Evolutionary conservation across 306 rosid species (phyloP).

Genomic region (Cucurbita maxima): DNA sequence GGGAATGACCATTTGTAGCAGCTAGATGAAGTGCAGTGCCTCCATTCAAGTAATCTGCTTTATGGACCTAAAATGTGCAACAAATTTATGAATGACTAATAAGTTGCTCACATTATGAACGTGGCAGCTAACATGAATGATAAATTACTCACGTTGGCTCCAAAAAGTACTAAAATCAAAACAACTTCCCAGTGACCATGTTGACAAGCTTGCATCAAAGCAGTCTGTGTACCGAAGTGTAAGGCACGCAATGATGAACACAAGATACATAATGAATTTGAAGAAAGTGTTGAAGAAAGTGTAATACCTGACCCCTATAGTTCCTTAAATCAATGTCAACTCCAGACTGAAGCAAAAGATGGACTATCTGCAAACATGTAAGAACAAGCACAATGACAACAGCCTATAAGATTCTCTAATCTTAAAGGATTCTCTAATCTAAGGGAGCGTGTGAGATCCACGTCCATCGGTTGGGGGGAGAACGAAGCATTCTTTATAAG

Average conservation of each 20-base stretch:
- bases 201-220: conserved; percentile 99
- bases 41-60: conserved; percentile 84
- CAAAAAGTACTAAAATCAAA: conserved; percentile 53
- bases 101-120: not conserved
- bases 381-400: not conserved
- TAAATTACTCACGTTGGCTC: conserved; percentile 51
- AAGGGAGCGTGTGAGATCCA: no score
- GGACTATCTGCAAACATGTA: conserved; percentile 51
- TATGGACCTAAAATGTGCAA: conserved; percentile 47
- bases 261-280: not conserved
- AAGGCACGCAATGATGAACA: not conserved
- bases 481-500: no score
- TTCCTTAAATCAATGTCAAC: conserved; percentile 85
- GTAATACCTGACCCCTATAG: conserved; percentile 92
- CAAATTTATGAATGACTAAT: not conserved
- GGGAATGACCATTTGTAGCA: conserved; percentile 80
- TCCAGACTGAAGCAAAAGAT: conserved; percentile 79
- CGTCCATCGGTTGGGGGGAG: no score
- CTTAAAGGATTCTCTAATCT: not conserved
- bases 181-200: conserved; percentile 97
- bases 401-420: not conserved
- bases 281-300: not conserved
- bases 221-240: conserved; percentile 50
- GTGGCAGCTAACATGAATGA: not conserved
- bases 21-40: conserved; percentile 95